Base-by-base conservation (phyloP, 1,284 basidiomycete species). In the Malassezia slooffiae region DNA sequence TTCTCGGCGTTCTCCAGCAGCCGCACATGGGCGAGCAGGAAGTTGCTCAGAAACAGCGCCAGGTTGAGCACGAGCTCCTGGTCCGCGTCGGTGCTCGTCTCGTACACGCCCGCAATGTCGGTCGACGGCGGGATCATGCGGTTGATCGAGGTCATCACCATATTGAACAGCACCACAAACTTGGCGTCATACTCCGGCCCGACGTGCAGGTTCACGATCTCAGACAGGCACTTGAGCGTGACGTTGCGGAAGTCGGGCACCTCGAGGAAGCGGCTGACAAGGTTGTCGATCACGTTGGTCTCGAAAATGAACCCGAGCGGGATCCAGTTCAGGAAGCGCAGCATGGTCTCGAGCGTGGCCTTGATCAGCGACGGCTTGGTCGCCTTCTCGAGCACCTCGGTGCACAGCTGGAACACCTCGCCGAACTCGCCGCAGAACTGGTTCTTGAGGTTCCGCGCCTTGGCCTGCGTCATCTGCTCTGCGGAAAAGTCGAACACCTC, bases 401-500 rank as follows among this genome's bases (percentile, higher is more conserved):
- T 61, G 51, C 66, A 68, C 43, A 68, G 57, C 51, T 67, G 62
- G 48, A 68, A 68, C 38, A 68, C 63, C 37, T 68, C 66, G 34
- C 60, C 58, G n/a, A 68, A 68, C 38, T 68, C 65, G 38, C 61
- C 62, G 43, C 63, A 67, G 55, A 68, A 67, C 52, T 68, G 65
- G 68, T 93, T 90, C 76, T 99, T 99, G 53, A 99, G 75, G 56
- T 85, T 83, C 73, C 95, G 95, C 52, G 89, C 93, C 75, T 96
- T 99, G 13, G 83, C 83, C 71, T 93, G 89, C 0, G 91, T 96
- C 89, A 99, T 88, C 72, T 93, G 87, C 67, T 97, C 93, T 2
- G 91, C 88, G 4, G 90, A 96, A 72, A 85, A 99, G 72, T 99
- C 93, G 67, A 99, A 99, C 54, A 99, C 89, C 72, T 97, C 93